Conservation (phyloP, 2,329 filamentous ascomycete species). For the Penicillium sp. region DNA sequence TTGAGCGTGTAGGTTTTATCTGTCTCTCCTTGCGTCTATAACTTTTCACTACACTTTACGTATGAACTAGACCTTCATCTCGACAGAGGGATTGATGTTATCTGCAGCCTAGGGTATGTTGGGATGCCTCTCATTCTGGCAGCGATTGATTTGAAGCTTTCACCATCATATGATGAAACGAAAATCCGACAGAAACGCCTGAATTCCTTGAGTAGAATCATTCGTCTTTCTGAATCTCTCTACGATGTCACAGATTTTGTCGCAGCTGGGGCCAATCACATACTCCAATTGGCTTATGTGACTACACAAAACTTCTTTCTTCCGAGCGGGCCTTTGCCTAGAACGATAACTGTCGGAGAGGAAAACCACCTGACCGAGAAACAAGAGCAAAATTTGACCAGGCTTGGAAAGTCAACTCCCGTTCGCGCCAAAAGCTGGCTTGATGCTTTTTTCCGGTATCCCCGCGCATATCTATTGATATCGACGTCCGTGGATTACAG, state of each 20-base stretch:
- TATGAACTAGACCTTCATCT: no score
- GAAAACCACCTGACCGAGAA: neutral
- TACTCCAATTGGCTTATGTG: constrained; percentile 32
- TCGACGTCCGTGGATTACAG: constrained; percentile 34
- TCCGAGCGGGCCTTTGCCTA: constrained; percentile 2
- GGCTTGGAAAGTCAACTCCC: neutral
- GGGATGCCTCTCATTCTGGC: constrained; percentile 35
- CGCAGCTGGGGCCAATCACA: constrained; percentile 29
- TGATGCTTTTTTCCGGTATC: constrained; percentile 31
- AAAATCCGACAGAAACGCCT: constrained; percentile 23
- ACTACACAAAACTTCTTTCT: constrained; percentile 32
- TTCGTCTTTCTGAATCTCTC: constrained; percentile 29
- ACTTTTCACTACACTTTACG: neutral
- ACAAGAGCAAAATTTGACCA: neutral
- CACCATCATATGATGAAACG: constrained; percentile 23
- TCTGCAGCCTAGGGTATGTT: constrained; percentile 30
- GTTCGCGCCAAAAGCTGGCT: constrained; percentile 28
- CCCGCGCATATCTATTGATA: constrained; percentile 34
- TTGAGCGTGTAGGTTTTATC: constrained; percentile 48
- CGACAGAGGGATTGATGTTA: neutral
- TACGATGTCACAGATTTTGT: constrained; percentile 37
- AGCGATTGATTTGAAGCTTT: constrained; percentile 36
- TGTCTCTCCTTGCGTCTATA: no score
- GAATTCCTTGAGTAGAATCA: constrained; percentile 27
- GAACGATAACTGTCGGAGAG: neutral